Percentiles rank a stretch among this genome's conserved stretches.
phyloP scores from a whole-genome alignment of 495 filamentous ascomycete genomes.

The Penicillium nucicola region DNA sequence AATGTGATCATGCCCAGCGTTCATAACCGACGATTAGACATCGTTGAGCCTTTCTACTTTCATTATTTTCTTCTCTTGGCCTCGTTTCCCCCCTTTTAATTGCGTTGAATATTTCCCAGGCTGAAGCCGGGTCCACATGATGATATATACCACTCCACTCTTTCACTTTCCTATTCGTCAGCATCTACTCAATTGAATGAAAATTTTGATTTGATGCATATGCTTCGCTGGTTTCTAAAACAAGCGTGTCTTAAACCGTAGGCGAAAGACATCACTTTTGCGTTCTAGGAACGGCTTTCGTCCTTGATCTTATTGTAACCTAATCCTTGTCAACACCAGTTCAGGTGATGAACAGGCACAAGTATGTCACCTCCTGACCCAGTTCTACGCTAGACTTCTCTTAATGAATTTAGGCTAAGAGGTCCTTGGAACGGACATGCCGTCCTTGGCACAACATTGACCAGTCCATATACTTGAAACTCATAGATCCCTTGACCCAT shows the following conservation, averaged over 20 bases:
- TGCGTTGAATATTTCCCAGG: conserved; percentile 5
- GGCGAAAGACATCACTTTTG: no score
- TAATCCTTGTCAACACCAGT: no score
- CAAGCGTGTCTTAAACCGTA: background rate
- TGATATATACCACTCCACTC: conserved; percentile 30
- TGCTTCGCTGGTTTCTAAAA: background rate
- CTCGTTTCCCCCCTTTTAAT: background rate
- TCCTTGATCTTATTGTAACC: no score
- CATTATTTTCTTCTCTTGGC: background rate
- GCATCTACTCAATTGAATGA: background rate
- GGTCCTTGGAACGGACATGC: no score
- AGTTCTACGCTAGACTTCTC: no score
- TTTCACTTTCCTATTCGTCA: conserved; percentile 7
- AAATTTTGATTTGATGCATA: background rate
- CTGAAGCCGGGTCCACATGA: conserved; percentile 4
- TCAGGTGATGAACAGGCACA: no score
- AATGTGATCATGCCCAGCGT: conserved; percentile 64
- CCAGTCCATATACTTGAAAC: no score
- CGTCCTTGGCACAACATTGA: no score
- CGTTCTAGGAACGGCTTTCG: no score
- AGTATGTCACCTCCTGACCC: no score
- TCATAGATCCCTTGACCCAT: no score
- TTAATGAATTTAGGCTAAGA: no score
- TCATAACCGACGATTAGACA: background rate
- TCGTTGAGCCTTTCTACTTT: conserved; percentile 1